Evolutionary conservation across 139 green algal species (phyloP).

Genomic region (Chlamydomonas urium): DNA sequence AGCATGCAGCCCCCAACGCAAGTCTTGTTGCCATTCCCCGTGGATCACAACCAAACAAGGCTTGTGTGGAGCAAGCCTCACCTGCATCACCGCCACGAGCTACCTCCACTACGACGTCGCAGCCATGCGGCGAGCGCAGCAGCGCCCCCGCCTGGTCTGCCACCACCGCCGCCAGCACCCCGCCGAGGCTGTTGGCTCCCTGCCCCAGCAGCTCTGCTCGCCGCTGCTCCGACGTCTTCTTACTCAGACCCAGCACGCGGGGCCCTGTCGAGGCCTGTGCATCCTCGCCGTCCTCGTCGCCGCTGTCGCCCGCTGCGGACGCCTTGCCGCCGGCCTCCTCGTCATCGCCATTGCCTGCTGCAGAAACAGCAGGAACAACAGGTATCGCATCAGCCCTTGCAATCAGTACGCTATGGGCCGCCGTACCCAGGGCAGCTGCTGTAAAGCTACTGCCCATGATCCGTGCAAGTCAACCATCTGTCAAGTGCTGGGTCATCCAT

Average conservation of each 20-base stretch:
- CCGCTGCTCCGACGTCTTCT: slow-evolving; percentile 62
- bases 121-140: slow-evolving; percentile 41
- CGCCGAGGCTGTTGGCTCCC: slow-evolving; percentile 37
- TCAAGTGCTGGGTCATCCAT: too few relatives aligned
- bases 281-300: slow-evolving; percentile 12
- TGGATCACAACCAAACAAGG: too few relatives aligned
- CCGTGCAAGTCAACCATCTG: too few relatives aligned
- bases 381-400: too few relatives aligned
- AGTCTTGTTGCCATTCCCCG: too few relatives aligned
- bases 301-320: slow-evolving; percentile 4
- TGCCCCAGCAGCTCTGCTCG: slow-evolving; percentile 64
- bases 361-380: too few relatives aligned
- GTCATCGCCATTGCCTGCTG: neutral
- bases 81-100: slow-evolving; percentile 51
- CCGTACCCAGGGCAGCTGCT: too few relatives aligned
- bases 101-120: slow-evolving; percentile 63
- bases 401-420: too few relatives aligned
- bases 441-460: too few relatives aligned
- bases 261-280: slow-evolving; percentile 12
- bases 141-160: slow-evolving; percentile 27
- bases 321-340: neutral
- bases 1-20: too few relatives aligned
- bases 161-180: slow-evolving; percentile 35
- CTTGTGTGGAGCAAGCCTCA: too few relatives aligned
- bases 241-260: slow-evolving; percentile 63